Conservation (phyloP, 305 asterid species). For the Coffea humblotiana region DNA sequence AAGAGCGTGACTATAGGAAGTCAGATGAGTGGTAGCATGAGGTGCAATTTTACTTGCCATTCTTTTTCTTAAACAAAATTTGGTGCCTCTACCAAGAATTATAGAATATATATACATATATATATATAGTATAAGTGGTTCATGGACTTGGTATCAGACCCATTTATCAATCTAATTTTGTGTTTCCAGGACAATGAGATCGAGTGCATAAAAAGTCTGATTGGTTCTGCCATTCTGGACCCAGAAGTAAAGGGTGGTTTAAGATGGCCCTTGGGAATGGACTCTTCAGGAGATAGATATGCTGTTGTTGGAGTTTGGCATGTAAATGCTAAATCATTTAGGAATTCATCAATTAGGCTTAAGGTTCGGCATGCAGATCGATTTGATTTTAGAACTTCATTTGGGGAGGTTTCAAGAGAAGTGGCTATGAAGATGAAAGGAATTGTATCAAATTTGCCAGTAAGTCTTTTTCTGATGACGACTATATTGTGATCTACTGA, state of each 20-base stretch:
- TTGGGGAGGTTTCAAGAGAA: slow-evolving; percentile 46
- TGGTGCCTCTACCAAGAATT: not conserved
- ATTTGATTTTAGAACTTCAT: slow-evolving; percentile 43
- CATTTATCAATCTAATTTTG: slow-evolving; percentile 14
- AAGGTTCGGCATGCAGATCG: slow-evolving; percentile 46
- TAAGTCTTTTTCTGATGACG: slow-evolving; percentile 20
- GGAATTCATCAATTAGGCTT: slow-evolving; percentile 36
- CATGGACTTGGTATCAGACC: slow-evolving; percentile 2
- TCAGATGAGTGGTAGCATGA: not conserved
- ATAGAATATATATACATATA: too few relatives aligned
- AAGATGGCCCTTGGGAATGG: slow-evolving; percentile 50
- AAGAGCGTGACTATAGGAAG: not conserved
- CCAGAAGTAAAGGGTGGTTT: slow-evolving; percentile 50
- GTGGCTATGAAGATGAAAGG: slow-evolving; percentile 40
- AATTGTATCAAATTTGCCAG: slow-evolving; percentile 35
- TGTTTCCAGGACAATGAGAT: slow-evolving; percentile 50
- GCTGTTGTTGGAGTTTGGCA: slow-evolving; percentile 44
- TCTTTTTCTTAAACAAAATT: not conserved
- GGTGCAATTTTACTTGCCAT: not conserved
- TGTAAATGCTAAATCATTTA: slow-evolving; percentile 28
- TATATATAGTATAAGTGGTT: too few relatives aligned
- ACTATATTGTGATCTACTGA: not conserved
- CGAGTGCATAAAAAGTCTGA: slow-evolving; percentile 32
- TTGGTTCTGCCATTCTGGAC: slow-evolving; percentile 44
- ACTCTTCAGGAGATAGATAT: slow-evolving; percentile 43